phyloP scores from a whole-genome alignment of 208 protist genomes.

The Eutreptiella sp. region DNA sequence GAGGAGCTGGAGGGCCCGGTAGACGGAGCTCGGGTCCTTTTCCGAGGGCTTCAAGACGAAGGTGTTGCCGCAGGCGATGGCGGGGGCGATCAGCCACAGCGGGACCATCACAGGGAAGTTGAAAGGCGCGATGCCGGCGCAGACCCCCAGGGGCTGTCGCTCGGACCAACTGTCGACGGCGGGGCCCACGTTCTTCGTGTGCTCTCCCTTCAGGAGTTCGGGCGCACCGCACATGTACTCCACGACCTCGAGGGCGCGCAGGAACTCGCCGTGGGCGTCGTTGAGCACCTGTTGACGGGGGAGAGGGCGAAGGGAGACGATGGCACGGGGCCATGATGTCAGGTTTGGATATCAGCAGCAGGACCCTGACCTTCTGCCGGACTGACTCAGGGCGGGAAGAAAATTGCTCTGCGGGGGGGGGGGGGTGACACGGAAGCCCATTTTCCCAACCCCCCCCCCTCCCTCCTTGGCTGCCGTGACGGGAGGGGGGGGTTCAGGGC shows the following conservation, averaged over 20 bases:
- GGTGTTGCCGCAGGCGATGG: not conserved
- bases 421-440: too few species aligned
- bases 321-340: too few species aligned
- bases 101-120: conserved; percentile 14
- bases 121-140: not conserved
- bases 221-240: not conserved
- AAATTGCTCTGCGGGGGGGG: too few species aligned
- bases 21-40: not conserved
- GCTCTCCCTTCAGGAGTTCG: not conserved
- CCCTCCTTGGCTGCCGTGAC: too few species aligned
- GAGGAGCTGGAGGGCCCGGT: not conserved
- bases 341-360: too few species aligned
- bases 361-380: too few species aligned
- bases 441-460: too few species aligned
- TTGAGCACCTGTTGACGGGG: not conserved
- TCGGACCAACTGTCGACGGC: not conserved
- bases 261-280: not conserved
- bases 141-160: conserved; percentile 2
- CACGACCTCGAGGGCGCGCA: not conserved
- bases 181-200: not conserved
- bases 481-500: too few species aligned
- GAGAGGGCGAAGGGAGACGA: too few species aligned
- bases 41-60: conserved; percentile 6
- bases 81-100: not conserved
- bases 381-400: too few species aligned